These are phyloP conservation scores for Hawksworthiomyces lignivorus DNA, from an alignment of 2,329 filamentous ascomycete species.

Conservation along the genomic window DNA sequence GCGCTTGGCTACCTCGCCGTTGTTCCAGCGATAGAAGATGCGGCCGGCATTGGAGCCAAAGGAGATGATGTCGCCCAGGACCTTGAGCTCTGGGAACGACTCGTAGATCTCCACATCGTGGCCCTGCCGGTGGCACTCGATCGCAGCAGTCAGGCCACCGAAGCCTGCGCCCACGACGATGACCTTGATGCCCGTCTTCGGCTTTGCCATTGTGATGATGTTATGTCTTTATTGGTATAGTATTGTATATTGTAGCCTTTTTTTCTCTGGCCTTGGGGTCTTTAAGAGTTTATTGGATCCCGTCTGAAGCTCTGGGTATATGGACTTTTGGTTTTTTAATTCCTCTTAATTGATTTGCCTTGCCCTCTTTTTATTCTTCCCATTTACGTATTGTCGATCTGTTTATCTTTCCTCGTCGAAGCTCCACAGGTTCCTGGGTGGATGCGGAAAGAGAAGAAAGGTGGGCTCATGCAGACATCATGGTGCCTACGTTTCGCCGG, in stretches of 20 bases:
- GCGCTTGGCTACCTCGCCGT: constrained; percentile 37
- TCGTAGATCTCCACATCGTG: constrained; percentile 53
- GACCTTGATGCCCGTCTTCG: constrained; percentile 43
- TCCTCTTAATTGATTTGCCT: too few species aligned
- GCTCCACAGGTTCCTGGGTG: too few species aligned
- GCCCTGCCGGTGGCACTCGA: constrained; percentile 55
- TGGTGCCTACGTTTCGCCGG: too few species aligned
- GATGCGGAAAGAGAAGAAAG: too few species aligned
- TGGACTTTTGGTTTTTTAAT: too few species aligned
- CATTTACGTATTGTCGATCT: too few species aligned
- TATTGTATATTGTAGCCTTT: background rate
- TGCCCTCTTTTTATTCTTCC: too few species aligned
- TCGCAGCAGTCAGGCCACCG: constrained; percentile 53
- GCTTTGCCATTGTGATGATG: constrained; percentile 1
- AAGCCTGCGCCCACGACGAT: constrained; percentile 48
- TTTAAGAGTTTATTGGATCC: too few species aligned
- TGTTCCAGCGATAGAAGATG: constrained; percentile 52
- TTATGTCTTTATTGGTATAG: background rate
- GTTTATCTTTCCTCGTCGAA: too few species aligned
- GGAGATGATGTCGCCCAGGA: constrained; percentile 54
- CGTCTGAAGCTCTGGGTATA: too few species aligned
- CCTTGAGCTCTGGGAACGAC: constrained; percentile 48
- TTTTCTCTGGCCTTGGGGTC: too few species aligned
- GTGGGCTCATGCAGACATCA: too few species aligned
- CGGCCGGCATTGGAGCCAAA: constrained; percentile 54